Evolutionary conservation across 2,329 filamentous ascomycete species (phyloP).

Genomic region (Fusarium austroafricanum): DNA sequence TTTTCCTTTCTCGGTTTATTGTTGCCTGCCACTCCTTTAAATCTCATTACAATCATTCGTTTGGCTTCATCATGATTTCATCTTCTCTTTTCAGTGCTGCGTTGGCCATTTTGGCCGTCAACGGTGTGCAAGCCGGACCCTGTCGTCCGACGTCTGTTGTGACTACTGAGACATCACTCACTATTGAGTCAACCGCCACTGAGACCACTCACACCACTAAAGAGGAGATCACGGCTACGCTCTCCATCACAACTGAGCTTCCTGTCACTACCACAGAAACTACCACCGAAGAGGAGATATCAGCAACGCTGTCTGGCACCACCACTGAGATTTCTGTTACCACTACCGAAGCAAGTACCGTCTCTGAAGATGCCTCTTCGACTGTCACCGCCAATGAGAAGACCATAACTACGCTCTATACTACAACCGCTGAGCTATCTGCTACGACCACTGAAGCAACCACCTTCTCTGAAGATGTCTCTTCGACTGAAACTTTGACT

Average conservation of each 20-base stretch:
- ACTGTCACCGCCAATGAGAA: not conserved
- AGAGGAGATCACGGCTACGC: not conserved
- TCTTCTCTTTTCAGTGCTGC: not conserved
- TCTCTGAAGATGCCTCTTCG: too few relatives aligned
- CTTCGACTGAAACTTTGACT: not conserved
- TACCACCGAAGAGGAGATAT: too few relatives aligned
- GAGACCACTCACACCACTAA: not conserved
- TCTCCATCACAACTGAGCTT: too few relatives aligned
- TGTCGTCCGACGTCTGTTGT: not conserved
- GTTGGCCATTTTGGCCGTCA: not conserved
- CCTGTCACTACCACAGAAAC: too few relatives aligned
- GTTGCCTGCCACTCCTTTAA: not conserved
- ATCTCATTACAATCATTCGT: not conserved
- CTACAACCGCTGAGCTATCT: too few relatives aligned
- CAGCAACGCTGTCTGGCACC: too few relatives aligned
- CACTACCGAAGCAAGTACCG: not conserved
- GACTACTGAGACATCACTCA: not conserved
- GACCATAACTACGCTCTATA: too few relatives aligned
- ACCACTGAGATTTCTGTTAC: too few relatives aligned
- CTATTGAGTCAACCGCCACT: not conserved
- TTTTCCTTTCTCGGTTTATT: not conserved
- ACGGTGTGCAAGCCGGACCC: not conserved
- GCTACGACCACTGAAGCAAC: too few relatives aligned
- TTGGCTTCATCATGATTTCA: not conserved
- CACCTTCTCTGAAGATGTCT: too few relatives aligned